Percentiles rank a stretch among this genome's conserved stretches.
Conservation (phyloP, 805 yeast species). For the Torulaspora maleeae region DNA sequence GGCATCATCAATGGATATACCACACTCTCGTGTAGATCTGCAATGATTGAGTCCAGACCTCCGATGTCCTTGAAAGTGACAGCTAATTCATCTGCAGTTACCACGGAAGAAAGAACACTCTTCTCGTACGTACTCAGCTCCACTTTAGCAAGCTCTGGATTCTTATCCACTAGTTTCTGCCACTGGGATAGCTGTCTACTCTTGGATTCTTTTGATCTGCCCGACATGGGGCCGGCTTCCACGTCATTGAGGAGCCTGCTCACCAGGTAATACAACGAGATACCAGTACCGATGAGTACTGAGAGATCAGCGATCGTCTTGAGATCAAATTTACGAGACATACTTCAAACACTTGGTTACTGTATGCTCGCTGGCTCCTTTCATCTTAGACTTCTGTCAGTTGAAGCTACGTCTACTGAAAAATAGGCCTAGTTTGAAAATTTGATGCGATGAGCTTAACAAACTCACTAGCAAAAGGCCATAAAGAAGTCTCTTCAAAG, state of each 20-base stretch:
- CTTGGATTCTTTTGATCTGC: constrained; percentile 53
- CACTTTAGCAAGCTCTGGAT: constrained; percentile 52
- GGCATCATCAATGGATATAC: constrained; percentile 81
- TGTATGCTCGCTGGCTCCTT: neutral
- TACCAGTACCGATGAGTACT: constrained; percentile 56
- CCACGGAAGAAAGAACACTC: constrained; percentile 68
- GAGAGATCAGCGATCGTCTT: constrained; percentile 45
- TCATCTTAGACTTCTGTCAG: neutral
- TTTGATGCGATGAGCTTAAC: constrained; percentile 16
- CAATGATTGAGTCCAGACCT: constrained; percentile 76
- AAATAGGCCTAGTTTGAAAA: neutral
- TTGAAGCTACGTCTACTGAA: neutral
- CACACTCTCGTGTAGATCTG: constrained; percentile 82
- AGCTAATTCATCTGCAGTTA: constrained; percentile 77
- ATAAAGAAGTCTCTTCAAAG: neutral
- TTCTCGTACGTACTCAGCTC: constrained; percentile 68
- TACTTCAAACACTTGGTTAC: constrained; percentile 1
- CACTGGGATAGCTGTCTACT: constrained; percentile 54
- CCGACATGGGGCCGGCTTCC: constrained; percentile 40
- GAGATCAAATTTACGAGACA: constrained; percentile 38
- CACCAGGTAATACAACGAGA: constrained; percentile 63
- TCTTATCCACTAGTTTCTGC: constrained; percentile 50
- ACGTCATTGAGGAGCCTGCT: constrained; percentile 41
- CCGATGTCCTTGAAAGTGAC: constrained; percentile 80
- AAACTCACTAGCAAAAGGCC: neutral